Evolutionary conservation across 768 basidiomycete genomes (phyloP), one percentile per base, ranked within the genome.

Genomic region (Paxillus ammoniavirescens): DNA sequence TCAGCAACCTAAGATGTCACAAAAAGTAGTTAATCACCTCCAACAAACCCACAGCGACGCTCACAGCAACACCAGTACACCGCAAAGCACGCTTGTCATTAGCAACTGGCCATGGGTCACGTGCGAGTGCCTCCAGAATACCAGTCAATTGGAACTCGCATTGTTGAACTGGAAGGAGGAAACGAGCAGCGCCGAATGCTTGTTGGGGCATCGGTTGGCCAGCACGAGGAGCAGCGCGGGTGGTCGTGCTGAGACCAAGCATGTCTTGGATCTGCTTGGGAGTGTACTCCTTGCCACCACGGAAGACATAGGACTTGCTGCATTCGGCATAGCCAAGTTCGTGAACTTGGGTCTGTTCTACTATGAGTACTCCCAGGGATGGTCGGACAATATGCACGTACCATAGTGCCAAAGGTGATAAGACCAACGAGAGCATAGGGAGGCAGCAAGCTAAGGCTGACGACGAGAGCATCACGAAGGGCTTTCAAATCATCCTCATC

Each of bases 251-350:
- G 46, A 68, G 81, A 23, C 90, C 92, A 40, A 98, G 89, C 95
- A 99, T 98, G 63, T 98, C 96, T 71, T 93, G 91, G 60, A 98
- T 98, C 60, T 97, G 93, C 75, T 98, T 98, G 38, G 91, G 86
- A 51, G 86, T 73, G 68, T 99, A 98, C 63, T 99, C 97, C 72
- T 98, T 99, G 12, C 88, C 91, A 42, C 97, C 97, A 26, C 96
- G 89, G 85, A 99, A 99, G 52, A 98, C 97, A 71, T 97, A 98
- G 4, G 95, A 97, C 71, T 98, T 98, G 74, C 84, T 91, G 74
- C 95, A 98, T 68, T 96, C 91, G 2, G 86, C 82, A 64, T 98
- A 98, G 31, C 95, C 94, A 35, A 98, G 89, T 75, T 99, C 97
- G 70, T 99, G 97, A 1, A 99, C 93, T 87, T 96, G 94, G 7